phyloP scores from a whole-genome alignment of 2,329 filamentous ascomycete species.

The Dryadomyces quercivorus region DNA sequence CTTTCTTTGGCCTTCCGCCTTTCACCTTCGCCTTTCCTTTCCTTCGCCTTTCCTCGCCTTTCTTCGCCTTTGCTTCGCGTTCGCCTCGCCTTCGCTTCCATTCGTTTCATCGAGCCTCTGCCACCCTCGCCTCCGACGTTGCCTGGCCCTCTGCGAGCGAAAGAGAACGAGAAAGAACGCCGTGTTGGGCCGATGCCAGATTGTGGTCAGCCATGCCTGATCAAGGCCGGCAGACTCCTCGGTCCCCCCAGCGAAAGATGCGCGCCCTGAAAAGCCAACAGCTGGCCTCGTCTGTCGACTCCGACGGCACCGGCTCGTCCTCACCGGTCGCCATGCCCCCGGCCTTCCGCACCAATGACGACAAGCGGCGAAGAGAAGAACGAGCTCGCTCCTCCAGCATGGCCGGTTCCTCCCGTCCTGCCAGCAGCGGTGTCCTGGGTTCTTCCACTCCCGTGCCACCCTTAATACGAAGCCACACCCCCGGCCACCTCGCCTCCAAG shows the following conservation, averaged over 20 bases:
- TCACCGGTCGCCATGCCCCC: not conserved
- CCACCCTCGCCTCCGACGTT: not conserved
- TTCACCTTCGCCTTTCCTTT: not conserved
- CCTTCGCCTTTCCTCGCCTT: not conserved
- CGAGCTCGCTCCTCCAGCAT: slow-evolving; percentile 12
- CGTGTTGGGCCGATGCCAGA: slow-evolving; percentile 15
- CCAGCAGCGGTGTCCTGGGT: slow-evolving; percentile 2
- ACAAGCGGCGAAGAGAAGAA: slow-evolving; percentile 9
- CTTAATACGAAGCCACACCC: slow-evolving; percentile 46
- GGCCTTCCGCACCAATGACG: slow-evolving; percentile 12
- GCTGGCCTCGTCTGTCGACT: slow-evolving; percentile 21
- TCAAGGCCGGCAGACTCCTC: slow-evolving; percentile 19
- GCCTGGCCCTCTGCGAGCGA: not conserved
- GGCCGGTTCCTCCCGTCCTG: slow-evolving; percentile 8
- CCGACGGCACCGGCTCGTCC: not conserved
- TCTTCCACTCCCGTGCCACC: slow-evolving; percentile 23
- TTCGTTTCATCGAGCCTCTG: too few species aligned
- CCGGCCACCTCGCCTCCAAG: slow-evolving; percentile 47
- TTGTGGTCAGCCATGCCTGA: slow-evolving; percentile 29
- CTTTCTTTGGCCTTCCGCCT: not conserved
- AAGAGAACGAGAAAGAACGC: too few species aligned
- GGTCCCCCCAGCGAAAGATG: slow-evolving; percentile 30
- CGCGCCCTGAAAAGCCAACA: slow-evolving; percentile 40
- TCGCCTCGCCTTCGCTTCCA: not conserved
- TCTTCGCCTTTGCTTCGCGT: not conserved